Conservation (phyloP, 441 rosid genomes). For the Corymbia calophylla region DNA sequence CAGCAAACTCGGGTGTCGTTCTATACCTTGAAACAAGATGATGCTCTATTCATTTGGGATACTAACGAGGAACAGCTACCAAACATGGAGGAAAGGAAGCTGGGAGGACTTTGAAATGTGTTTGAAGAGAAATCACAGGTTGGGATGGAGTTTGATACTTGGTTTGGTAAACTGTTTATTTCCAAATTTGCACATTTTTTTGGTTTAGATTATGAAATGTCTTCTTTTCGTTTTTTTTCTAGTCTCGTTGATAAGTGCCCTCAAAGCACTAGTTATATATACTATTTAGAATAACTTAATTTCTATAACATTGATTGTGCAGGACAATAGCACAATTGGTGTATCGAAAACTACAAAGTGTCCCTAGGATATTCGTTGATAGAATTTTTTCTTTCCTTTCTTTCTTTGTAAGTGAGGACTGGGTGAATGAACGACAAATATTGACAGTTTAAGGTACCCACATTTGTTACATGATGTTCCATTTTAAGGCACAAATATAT, state of each 20-base stretch:
- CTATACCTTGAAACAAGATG: background rate
- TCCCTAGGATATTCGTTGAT: background rate
- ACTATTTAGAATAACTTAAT: background rate
- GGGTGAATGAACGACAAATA: background rate
- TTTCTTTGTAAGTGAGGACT: background rate
- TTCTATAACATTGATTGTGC: background rate
- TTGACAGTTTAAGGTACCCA: background rate
- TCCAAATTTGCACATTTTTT: background rate
- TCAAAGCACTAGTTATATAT: background rate
- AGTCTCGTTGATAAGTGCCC: background rate
- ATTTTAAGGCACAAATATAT: background rate
- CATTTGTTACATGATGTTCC: background rate
- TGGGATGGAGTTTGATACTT: background rate
- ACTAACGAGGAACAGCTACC: background rate
- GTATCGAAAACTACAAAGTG: background rate
- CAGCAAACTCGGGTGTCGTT: background rate
- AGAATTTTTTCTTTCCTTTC: background rate
- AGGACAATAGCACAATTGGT: background rate
- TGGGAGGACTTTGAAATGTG: background rate
- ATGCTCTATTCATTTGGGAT: background rate
- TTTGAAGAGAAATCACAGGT: background rate
- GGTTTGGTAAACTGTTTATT: background rate
- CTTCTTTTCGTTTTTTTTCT: background rate
- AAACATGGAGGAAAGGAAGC: background rate
- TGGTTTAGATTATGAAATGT: background rate